phyloP scores from a whole-genome alignment of 306 rosid genomes.

The Lathyrus sativus region DNA sequence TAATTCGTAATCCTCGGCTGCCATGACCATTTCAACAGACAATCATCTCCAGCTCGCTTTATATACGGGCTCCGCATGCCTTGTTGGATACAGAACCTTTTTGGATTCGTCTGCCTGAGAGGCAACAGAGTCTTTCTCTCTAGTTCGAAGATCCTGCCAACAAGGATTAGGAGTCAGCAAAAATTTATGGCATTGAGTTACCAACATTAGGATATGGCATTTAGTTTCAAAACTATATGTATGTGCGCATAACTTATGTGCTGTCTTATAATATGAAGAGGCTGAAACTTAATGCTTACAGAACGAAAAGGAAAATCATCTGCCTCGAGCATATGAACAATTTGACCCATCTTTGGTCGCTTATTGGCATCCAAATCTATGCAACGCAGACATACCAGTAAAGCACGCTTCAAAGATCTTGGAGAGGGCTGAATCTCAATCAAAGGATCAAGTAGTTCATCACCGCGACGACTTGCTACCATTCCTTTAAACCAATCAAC shows the following conservation, averaged over 20 bases:
- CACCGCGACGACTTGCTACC: slow-evolving; percentile 84
- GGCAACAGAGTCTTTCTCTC: slow-evolving; percentile 54
- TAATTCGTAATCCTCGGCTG: slow-evolving; percentile 39
- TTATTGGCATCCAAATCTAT: slow-evolving; percentile 82
- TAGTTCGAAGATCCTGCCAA: slow-evolving; percentile 61
- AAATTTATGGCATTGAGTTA: neutral
- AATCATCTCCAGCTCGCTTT: slow-evolving; percentile 63
- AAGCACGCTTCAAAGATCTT: slow-evolving; percentile 79
- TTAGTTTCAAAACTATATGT: slow-evolving; percentile 4
- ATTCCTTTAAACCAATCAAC: slow-evolving; percentile 97
- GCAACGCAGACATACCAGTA: slow-evolving; percentile 91
- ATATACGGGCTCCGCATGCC: slow-evolving; percentile 46
- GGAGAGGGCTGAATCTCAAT: slow-evolving; percentile 78
- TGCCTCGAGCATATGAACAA: slow-evolving; percentile 95
- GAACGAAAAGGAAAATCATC: slow-evolving; percentile 92
- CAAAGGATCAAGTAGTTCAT: slow-evolving; percentile 81
- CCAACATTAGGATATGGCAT: neutral
- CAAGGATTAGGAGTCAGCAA: slow-evolving; percentile 2
- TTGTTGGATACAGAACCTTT: slow-evolving; percentile 46
- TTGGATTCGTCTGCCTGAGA: slow-evolving; percentile 38
- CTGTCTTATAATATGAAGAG: neutral
- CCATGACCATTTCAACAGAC: slow-evolving; percentile 16
- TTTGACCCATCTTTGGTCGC: slow-evolving; percentile 99
- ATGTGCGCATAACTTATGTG: slow-evolving; percentile 4
- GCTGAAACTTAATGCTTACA: slow-evolving; percentile 46